A percentile compares a stretch with the other conserved stretches of the same genome.
Evolutionary conservation across 257 asterid species (phyloP).

Genomic region (Solanum bukasovii): DNA sequence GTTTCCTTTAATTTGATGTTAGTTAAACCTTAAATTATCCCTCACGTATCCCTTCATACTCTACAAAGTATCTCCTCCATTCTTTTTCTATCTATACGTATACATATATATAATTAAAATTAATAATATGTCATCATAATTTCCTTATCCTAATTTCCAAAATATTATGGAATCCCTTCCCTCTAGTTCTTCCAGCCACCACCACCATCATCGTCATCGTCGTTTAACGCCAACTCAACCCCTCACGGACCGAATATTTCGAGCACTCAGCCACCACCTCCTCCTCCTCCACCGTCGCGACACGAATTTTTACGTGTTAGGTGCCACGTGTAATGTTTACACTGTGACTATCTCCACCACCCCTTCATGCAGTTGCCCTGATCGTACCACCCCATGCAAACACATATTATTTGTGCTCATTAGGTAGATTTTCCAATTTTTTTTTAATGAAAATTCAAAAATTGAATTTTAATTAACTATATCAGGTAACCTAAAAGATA

Average conservation of each 20-base stretch:
- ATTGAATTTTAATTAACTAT: neutral
- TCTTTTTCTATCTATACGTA: neutral
- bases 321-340: slow-evolving; percentile 91
- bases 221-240: slow-evolving; percentile 37
- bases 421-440: neutral
- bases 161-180: slow-evolving; percentile 45
- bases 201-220: slow-evolving; percentile 12
- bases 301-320: slow-evolving; percentile 59
- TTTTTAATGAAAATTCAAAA: neutral
- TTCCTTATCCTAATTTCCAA: neutral
- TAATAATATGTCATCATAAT: neutral
- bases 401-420: slow-evolving; percentile 76
- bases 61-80: slow-evolving; percentile 41
- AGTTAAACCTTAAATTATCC: slow-evolving; percentile 30
- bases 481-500: neutral
- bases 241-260: slow-evolving; percentile 51
- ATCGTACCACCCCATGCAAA: slow-evolving; percentile 71
- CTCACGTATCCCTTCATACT: slow-evolving; percentile 61
- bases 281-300: slow-evolving; percentile 77
- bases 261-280: slow-evolving; percentile 77
- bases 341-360: slow-evolving; percentile 59
- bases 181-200: slow-evolving; percentile 36
- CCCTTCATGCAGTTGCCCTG: slow-evolving; percentile 81
- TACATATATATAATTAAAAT: no score
- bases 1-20: neutral